Base-by-base conservation (phyloP, 495 filamentous ascomycete species). In the Hypoxylon subgilvum region DNA sequence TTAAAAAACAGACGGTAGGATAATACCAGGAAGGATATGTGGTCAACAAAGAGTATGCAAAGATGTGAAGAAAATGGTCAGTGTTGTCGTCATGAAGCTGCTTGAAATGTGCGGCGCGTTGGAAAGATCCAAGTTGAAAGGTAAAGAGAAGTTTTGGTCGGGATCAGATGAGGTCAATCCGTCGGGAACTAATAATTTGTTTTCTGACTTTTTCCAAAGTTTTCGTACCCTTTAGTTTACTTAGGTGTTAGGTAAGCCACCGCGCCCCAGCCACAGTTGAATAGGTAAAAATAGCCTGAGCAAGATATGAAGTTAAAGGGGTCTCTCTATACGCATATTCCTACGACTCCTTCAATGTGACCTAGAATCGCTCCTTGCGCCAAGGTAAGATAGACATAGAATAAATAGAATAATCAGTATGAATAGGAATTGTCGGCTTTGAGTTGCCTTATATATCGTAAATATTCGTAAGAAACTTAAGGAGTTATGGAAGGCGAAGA, bases 201-300 rank as follows among this genome's bases (percentile, higher is more conserved):
- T 50, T 61, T 55, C 57, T 50, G 27, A 63, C 59, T 63, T 63
- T 65, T 61, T 61, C 52, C 14, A 45, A 61, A 62, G 22, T 62
- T 62, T 66, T 57, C 56, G 56, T 55, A 52, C 62, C 60, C 61
- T 63, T 39, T 43, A 57, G 21, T 43, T 60, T 60, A 35, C 27
- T 27, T 54, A 31, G 18, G 35, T 10, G 16, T 34, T 23, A 21
- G 22, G 9, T 28, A 16, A 55, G 52, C 52, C 52, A 55, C 52
- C 19, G 7, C 23, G 8, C 28, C 44, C 13, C n/a, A 57, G 43
- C 53, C 53, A 57, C 43, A 35, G 23, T 36, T 1, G n/a, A n/a
- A n/a, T n/a, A n/a, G 13, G 6, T 38, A n/a, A 38, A 38, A 30
- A 45, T 40, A 25, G 38, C 14, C 39, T 6, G 25, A 2, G 39